These are phyloP conservation scores for Jatropha curcas DNA, from an alignment of 345 rosid species.

Conservation along the genomic window DNA sequence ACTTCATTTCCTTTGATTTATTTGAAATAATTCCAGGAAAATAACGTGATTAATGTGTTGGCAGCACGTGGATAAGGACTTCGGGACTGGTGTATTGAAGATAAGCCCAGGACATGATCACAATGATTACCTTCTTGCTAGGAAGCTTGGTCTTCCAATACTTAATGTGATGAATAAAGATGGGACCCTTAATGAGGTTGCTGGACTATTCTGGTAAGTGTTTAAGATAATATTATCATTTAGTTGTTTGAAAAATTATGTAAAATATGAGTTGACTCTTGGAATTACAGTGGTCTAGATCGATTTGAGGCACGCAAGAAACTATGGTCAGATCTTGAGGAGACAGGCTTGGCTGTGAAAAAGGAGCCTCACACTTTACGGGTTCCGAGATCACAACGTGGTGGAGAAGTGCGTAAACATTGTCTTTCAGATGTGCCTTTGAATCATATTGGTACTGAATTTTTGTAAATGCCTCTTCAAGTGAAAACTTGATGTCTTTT, in stretches of 20 bases:
- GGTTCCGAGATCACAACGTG: conserved; percentile 97
- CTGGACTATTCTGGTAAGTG: conserved; percentile 81
- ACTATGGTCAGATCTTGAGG: conserved; percentile 94
- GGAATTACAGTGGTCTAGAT: conserved; percentile 73
- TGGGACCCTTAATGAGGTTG: conserved; percentile 90
- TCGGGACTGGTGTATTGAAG: conserved; percentile 98
- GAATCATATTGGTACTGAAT: conserved; percentile 10
- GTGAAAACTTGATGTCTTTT: conserved; percentile 11
- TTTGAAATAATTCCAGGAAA: neutral
- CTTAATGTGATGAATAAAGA: conserved; percentile 98
- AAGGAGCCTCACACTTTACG: conserved; percentile 73
- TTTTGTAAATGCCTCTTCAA: conserved; percentile 14
- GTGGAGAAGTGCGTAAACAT: conserved; percentile 76
- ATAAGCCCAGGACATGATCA: conserved; percentile 99
- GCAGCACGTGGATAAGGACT: conserved; percentile 95
- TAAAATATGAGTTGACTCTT: conserved; percentile 24
- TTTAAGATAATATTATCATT: conserved; percentile 15
- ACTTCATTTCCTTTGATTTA: neutral
- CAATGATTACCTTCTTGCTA: conserved; percentile 92
- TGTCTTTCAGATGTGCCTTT: conserved; percentile 16
- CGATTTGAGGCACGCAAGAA: conserved; percentile 90
- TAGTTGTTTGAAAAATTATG: conserved; percentile 16
- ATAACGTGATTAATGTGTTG: conserved; percentile 23
- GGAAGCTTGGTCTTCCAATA: conserved; percentile 95
- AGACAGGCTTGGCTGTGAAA: conserved; percentile 83